These are phyloP conservation scores for Delphinella strobiligena DNA, from an alignment of 2,329 filamentous ascomycete genomes.

Conservation along the genomic window DNA sequence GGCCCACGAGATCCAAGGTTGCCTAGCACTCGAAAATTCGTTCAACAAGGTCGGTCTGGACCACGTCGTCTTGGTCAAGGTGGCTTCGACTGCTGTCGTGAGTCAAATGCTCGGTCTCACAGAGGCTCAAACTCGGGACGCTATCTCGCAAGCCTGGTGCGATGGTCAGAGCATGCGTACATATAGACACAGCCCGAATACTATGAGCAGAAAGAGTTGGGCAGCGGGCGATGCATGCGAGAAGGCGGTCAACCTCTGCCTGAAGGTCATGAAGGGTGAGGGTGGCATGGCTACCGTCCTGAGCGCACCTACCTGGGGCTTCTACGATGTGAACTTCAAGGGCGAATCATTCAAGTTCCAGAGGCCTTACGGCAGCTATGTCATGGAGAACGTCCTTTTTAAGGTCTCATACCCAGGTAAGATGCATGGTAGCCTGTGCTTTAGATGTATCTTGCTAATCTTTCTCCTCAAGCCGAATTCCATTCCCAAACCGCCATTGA, in stretches of 20 bases:
- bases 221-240: conserved; percentile 97
- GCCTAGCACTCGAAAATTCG: conserved; percentile 91
- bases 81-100: conserved; percentile 86
- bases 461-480: conserved; percentile 60
- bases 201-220: conserved; percentile 99
- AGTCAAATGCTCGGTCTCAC: conserved; percentile 86
- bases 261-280: conserved; percentile 96
- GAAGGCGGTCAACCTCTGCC: conserved; percentile 89
- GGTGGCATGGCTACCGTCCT: conserved; percentile 84
- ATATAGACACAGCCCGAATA: conserved; percentile 95
- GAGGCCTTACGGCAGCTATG: conserved; percentile 90
- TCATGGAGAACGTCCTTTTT: conserved; percentile 99
- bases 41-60: conserved; percentile 98
- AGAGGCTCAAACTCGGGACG: conserved; percentile 86
- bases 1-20: conserved; percentile 97
- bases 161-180: conserved; percentile 93
- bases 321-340: conserved; percentile 97
- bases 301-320: conserved; percentile 87
- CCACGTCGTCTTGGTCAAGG: conserved; percentile 96
- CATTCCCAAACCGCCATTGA: conserved; percentile 98
- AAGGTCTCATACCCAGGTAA: conserved; percentile 95
- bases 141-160: conserved; percentile 93
- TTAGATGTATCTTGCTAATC: too few species aligned
- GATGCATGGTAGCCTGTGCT: conserved; percentile 17
- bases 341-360: conserved; percentile 95